A percentile compares a stretch with the other conserved stretches of the same genome.
Conservation (phyloP, 2,329 filamentous ascomycete genomes). For the Sclerotinia subarctica region DNA sequence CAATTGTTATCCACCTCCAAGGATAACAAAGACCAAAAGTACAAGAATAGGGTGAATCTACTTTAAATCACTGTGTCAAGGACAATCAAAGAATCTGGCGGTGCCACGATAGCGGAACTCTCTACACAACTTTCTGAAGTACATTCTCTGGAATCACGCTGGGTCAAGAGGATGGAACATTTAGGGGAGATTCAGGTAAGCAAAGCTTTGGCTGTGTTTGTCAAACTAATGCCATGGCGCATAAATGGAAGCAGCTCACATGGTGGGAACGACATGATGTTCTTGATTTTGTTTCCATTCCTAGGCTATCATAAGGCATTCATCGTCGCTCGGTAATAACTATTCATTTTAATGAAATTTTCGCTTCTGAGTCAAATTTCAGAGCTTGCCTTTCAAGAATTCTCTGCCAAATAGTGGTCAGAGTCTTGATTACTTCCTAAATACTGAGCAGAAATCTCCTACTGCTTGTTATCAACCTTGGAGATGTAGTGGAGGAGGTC, state of each 20-base stretch:
- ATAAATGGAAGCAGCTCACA: not conserved
- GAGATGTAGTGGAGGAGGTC: slow-evolving; percentile 77
- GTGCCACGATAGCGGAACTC: not conserved
- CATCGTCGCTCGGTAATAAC: slow-evolving; percentile 16
- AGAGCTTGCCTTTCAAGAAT: slow-evolving; percentile 37
- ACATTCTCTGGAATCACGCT: not conserved
- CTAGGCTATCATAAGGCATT: slow-evolving; percentile 25
- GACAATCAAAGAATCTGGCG: not conserved
- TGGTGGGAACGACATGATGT: not conserved
- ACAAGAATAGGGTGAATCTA: too few relatives aligned
- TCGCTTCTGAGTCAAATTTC: slow-evolving; percentile 23
- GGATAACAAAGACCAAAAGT: too few relatives aligned
- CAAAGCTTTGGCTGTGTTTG: not conserved
- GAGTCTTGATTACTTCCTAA: slow-evolving; percentile 29
- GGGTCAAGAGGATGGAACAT: not conserved
- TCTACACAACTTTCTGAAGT: not conserved
- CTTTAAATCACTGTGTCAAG: too few relatives aligned
- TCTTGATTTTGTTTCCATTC: slow-evolving; percentile 18
- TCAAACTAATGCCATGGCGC: not conserved
- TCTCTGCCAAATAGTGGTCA: slow-evolving; percentile 36
- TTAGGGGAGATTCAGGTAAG: not conserved
- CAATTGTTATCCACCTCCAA: too few relatives aligned
- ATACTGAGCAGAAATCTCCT: slow-evolving; percentile 30
- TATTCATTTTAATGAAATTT: slow-evolving; percentile 19
- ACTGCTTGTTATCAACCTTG: slow-evolving; percentile 62